phyloP scores from a whole-genome alignment of 768 basidiomycete species.

The Tephrocybe sp. region DNA sequence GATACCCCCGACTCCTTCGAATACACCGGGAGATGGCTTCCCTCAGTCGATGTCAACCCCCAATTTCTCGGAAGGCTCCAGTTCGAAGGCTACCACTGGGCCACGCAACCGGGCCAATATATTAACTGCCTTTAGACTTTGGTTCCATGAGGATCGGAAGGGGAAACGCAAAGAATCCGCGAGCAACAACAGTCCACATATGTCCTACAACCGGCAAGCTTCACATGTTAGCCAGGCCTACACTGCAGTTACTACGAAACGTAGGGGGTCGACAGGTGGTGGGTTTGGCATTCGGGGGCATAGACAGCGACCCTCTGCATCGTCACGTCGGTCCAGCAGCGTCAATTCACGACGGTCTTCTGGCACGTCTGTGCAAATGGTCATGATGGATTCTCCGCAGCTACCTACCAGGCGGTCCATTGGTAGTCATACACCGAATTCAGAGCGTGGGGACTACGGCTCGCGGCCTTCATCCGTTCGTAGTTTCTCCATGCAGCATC shows the following conservation, averaged over 20 bases:
- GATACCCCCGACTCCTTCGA: constrained; percentile 38
- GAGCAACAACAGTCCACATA: constrained; percentile 22
- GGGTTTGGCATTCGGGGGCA: constrained; percentile 35
- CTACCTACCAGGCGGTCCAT: constrained; percentile 67
- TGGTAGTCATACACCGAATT: constrained; percentile 83
- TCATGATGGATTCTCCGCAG: constrained; percentile 59
- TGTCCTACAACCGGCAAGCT: constrained; percentile 21
- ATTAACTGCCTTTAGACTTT: constrained; percentile 79
- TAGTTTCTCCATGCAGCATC: constrained; percentile 67
- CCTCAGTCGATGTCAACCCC: constrained; percentile 44
- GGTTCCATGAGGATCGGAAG: constrained; percentile 92
- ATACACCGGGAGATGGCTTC: constrained; percentile 49
- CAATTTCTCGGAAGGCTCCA: constrained; percentile 29
- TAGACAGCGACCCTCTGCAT: constrained; percentile 69
- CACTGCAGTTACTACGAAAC: constrained; percentile 41
- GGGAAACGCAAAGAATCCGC: constrained; percentile 70
- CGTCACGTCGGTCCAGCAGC: constrained; percentile 86
- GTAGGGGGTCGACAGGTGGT: constrained; percentile 35
- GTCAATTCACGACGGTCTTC: constrained; percentile 80
- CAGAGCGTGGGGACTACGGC: constrained; percentile 73
- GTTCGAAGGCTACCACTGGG: constrained; percentile 9
- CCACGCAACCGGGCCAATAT: constrained; percentile 75
- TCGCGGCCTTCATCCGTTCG: constrained; percentile 85
- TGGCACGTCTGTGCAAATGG: constrained; percentile 46
- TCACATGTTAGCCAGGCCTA: constrained; percentile 10